Evolutionary conservation across 2,329 filamentous ascomycete genomes (phyloP).

Genomic region (Penicillium sp.): DNA sequence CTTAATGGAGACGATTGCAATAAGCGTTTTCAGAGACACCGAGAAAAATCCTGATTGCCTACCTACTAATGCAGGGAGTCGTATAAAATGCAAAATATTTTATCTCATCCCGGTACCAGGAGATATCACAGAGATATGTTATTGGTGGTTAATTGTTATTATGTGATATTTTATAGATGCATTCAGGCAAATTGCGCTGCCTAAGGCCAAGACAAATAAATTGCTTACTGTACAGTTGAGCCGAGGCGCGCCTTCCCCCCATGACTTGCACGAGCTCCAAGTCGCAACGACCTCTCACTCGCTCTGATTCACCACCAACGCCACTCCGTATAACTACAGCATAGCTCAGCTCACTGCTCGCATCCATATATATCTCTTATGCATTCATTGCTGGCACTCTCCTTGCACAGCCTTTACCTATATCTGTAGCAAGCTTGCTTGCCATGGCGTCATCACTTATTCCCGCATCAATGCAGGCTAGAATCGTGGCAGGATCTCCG

Average conservation of each 20-base stretch:
- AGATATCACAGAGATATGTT: no score
- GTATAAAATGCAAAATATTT: no score
- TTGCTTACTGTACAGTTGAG: not conserved
- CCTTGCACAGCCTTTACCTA: not conserved
- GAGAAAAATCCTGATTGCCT: no score
- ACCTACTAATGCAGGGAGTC: no score
- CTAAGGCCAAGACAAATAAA: not conserved
- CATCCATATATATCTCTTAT: slow-evolving; percentile 13
- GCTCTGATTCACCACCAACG: not conserved
- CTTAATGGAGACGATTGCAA: not conserved
- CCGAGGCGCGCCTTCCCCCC: slow-evolving; percentile 10
- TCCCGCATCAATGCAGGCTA: slow-evolving; percentile 43
- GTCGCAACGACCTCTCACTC: not conserved
- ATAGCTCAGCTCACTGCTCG: slow-evolving; percentile 11
- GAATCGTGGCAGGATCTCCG: slow-evolving; percentile 34
- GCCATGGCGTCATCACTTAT: slow-evolving; percentile 40
- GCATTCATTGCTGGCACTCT: slow-evolving; percentile 3
- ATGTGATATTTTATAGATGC: no score
- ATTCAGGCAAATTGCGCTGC: no score
- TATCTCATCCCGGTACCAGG: no score
- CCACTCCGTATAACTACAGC: slow-evolving; percentile 4
- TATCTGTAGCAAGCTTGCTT: slow-evolving; percentile 11
- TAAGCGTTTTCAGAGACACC: not conserved
- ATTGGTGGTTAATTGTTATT: no score
- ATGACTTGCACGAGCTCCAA: not conserved